These are phyloP conservation scores for Neurospora sp. DNA, from an alignment of 495 filamentous ascomycete genomes.

Conservation along the genomic window DNA sequence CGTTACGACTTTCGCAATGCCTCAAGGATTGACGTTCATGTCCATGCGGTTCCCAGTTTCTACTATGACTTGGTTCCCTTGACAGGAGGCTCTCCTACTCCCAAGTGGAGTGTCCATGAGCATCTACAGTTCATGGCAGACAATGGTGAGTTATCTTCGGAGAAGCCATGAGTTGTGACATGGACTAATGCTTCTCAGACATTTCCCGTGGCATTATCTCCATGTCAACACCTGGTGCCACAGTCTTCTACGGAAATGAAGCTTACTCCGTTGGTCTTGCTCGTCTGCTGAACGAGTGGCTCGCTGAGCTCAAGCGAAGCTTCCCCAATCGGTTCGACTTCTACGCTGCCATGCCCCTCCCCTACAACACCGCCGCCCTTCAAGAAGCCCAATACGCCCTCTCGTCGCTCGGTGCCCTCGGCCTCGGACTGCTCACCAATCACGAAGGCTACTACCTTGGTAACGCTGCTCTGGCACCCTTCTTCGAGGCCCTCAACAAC, in stretches of 20 bases:
- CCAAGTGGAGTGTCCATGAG: not conserved
- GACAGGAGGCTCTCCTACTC: not conserved
- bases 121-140: constrained; percentile 2
- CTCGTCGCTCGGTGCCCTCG: not conserved
- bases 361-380: not conserved
- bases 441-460: constrained; percentile 3
- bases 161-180: not conserved
- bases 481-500: constrained; percentile 1
- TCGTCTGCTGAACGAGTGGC: constrained; percentile 4
- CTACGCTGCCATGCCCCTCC: constrained; percentile 2
- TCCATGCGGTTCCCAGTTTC: not conserved
- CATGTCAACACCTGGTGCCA: not conserved
- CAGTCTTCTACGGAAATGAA: not conserved
- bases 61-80: not conserved
- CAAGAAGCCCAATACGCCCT: constrained; percentile 5
- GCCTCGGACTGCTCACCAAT: constrained; percentile 2
- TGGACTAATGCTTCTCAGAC: not conserved
- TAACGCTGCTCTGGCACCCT: constrained; percentile 1
- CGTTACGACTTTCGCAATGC: not conserved
- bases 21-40: not conserved
- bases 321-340: constrained; percentile 1
- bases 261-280: constrained; percentile 1
- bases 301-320: not conserved
- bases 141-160: not conserved
- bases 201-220: constrained; percentile 1